Base-by-base conservation (phyloP, 306 rosid genomes). In the Malus asiatica region DNA sequence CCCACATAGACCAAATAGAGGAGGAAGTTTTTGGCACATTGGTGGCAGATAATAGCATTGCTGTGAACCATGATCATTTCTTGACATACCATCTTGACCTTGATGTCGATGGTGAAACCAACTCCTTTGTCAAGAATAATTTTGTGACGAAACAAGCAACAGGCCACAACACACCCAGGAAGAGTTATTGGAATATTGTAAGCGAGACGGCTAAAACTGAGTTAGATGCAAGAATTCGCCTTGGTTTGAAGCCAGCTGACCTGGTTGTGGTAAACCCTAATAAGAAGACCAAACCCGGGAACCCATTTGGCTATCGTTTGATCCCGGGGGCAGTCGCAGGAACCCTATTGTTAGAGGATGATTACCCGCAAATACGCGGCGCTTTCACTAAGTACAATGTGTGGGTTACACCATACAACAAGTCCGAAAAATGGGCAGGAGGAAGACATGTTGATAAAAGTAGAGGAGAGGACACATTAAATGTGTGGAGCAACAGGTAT, bases 61-160 rank as follows among this genome's bases (percentile, higher is more conserved):
- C 83, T 2, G 84, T 87, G 3, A 80, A 76, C 85, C 95, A 91
- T 32, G 97, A 91, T 23, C 97, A 91, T 73, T 89, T 23, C 80
- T 75, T 83, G 71, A 80, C 70, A 1, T 89, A 76, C 69, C 81
- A 88, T 68, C 91, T 91, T 11, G 90, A 89, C 61, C 81, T 89
- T 4, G 95, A 89, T 71, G 68, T 89, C 20, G 93, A 85, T 45
- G 90, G 90, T 5, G 79, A 42, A 32, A 70, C 76, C 1, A 91
- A 89, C 66, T 89, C 97, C 14, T 86, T 85, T 48, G 84, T 84
- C 57, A 88, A 84, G 78, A 71, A 81, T 8, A 78, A 42, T 70
- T 73, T 87, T 65, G 86, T 87, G 77, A 66, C 88, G 0, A 73
- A 78, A 25, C 77, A 66, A n/a, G 80, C 78, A 13, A 79, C 38